Evolutionary conservation across 2,329 filamentous ascomycete species (phyloP).

Genomic region (Fusarium marasasianum): DNA sequence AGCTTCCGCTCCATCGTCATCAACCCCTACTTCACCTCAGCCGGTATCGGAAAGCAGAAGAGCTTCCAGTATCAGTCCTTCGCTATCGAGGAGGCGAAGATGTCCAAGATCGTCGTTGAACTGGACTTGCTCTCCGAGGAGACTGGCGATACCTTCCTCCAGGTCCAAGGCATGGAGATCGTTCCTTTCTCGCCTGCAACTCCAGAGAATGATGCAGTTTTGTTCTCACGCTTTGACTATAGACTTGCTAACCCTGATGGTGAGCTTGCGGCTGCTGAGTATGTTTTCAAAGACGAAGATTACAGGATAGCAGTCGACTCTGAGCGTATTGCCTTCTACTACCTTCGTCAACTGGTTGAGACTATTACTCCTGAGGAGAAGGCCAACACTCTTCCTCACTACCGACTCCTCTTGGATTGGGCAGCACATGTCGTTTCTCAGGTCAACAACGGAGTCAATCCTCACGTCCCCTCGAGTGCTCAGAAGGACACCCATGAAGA

Average conservation of each 20-base stretch:
- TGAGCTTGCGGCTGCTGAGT: background rate
- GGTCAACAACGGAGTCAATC: background rate
- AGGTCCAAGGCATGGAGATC: background rate
- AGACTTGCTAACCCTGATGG: background rate
- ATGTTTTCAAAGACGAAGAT: rapidly evolving
- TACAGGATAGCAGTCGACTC: background rate
- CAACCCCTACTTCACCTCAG: background rate
- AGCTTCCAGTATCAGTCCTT: background rate
- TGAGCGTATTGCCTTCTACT: background rate
- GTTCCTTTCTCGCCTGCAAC: background rate
- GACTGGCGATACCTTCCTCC: rapidly evolving
- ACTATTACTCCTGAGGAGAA: background rate
- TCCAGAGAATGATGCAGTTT: background rate
- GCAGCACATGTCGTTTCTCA: background rate
- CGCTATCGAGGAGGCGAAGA: background rate
- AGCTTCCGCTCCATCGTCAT: background rate
- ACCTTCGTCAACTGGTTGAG: background rate
- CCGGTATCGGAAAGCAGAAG: background rate
- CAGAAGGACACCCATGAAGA: background rate
- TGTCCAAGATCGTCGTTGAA: background rate
- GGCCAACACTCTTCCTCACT: background rate
- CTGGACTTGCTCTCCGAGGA: background rate
- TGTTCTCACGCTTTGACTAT: background rate
- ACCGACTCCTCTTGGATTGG: background rate
- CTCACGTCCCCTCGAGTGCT: rapidly evolving